These are phyloP conservation scores for Plectranthus barbatus DNA, from an alignment of 257 asterid genomes.

Conservation along the genomic window DNA sequence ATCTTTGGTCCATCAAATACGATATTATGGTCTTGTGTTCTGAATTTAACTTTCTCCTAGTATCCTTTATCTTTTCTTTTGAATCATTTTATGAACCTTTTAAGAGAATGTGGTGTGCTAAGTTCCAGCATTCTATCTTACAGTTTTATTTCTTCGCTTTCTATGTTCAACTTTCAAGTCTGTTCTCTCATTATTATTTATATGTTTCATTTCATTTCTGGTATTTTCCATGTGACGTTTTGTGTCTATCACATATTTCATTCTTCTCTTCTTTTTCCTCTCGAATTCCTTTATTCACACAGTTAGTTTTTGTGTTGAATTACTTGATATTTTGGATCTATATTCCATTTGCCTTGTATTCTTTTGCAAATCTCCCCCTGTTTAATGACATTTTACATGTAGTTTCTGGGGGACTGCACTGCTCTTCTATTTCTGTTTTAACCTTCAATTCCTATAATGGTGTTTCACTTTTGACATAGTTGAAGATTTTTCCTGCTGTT, in stretches of 20 bases:
- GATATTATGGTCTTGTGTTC: not conserved
- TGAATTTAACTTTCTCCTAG: not conserved
- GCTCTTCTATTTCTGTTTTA: not conserved
- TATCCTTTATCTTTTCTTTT: not conserved
- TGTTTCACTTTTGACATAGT: not conserved
- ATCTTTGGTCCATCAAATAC: constrained; percentile 1
- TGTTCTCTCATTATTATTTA: constrained; percentile 3
- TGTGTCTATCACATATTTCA: not conserved
- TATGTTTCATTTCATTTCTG: not conserved
- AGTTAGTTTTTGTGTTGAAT: not conserved
- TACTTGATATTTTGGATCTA: constrained; percentile 10
- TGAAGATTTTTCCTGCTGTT: not conserved
- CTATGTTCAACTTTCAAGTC: constrained; percentile 2
- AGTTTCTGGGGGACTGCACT: not conserved
- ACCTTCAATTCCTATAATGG: not conserved
- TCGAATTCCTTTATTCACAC: not conserved
- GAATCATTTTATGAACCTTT: constrained; percentile 7
- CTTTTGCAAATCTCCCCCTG: not conserved
- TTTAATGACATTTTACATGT: not conserved
- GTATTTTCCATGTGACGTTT: not conserved
- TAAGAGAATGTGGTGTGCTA: constrained; percentile 1
- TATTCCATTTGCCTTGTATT: not conserved
- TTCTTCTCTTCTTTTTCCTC: not conserved
- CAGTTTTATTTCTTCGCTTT: constrained; percentile 5
- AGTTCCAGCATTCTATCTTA: not conserved